These are phyloP conservation scores for Eucalyptus dawsonii DNA, from an alignment of 345 rosid genomes.

Conservation along the genomic window DNA sequence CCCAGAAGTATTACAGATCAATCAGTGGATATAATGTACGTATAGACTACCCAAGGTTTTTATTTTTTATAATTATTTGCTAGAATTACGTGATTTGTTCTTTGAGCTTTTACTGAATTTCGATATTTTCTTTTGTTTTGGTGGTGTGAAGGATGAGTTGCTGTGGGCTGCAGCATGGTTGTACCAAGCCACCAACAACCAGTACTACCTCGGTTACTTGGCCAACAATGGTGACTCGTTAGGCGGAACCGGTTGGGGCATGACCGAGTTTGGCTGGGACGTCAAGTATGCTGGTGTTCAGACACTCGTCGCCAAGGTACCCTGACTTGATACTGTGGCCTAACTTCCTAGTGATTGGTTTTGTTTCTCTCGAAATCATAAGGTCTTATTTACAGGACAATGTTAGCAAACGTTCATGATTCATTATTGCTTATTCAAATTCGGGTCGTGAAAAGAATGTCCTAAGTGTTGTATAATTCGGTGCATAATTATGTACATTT, in stretches of 20 bases:
- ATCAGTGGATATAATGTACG: constrained; percentile 88
- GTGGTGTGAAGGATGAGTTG: constrained; percentile 58
- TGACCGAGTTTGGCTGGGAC: constrained; percentile 43
- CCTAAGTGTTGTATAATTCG: not conserved
- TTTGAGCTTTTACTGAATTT: not conserved
- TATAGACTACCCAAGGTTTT: not conserved
- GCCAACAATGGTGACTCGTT: constrained; percentile 69
- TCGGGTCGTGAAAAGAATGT: not conserved
- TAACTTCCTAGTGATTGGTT: not conserved
- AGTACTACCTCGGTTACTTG: constrained; percentile 69
- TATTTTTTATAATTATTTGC: not conserved
- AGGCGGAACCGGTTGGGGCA: constrained; percentile 85
- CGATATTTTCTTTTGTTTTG: not conserved
- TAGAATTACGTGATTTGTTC: not conserved
- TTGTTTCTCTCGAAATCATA: not conserved
- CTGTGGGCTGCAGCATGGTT: constrained; percentile 98
- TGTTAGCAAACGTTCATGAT: not conserved
- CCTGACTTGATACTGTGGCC: not conserved
- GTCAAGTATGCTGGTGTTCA: constrained; percentile 96
- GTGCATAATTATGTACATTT: not conserved
- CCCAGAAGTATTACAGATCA: constrained; percentile 74
- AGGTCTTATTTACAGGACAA: not conserved
- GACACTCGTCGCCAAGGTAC: constrained; percentile 88
- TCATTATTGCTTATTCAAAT: not conserved
- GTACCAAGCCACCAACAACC: constrained; percentile 69